Conservation (phyloP, 495 filamentous ascomycete genomes). For the Penicillium herquei region DNA sequence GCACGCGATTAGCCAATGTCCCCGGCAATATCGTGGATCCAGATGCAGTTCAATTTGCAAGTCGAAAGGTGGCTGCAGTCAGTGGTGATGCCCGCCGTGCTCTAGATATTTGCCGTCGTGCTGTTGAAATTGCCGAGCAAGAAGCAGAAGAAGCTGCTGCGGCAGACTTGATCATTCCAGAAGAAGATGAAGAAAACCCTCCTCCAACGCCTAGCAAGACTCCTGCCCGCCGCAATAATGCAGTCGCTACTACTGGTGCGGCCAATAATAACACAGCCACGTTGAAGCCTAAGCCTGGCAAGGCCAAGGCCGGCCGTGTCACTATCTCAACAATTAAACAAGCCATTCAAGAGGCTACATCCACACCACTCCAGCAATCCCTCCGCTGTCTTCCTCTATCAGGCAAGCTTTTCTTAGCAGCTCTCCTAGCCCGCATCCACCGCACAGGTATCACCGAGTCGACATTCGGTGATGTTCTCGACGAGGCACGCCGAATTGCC, state of each 20-base stretch:
- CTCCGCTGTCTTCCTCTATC: constrained; percentile 77
- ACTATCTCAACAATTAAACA: constrained; percentile 91
- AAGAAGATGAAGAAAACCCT: constrained; percentile 33
- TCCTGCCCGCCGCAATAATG: constrained; percentile 32
- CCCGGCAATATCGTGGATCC: constrained; percentile 86
- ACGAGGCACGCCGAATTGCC: constrained; percentile 80
- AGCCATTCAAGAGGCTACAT: constrained; percentile 93
- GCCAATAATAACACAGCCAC: constrained; percentile 3
- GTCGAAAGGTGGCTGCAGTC: constrained; percentile 93
- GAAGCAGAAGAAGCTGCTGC: constrained; percentile 44
- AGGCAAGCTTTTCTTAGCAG: constrained; percentile 80
- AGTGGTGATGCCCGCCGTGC: constrained; percentile 91
- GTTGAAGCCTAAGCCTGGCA: constrained; percentile 18
- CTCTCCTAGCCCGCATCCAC: constrained; percentile 72
- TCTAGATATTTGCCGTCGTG: constrained; percentile 91
- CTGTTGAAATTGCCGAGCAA: constrained; percentile 92
- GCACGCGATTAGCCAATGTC: constrained; percentile 81
- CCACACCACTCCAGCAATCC: constrained; percentile 84
- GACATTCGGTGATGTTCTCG: constrained; percentile 83
- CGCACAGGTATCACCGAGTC: constrained; percentile 85
- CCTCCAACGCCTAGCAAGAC: constrained; percentile 49
- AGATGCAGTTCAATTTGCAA: constrained; percentile 95
- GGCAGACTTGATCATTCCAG: constrained; percentile 17
- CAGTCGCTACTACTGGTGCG: constrained; percentile 15
- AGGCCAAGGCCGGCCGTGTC: constrained; percentile 56